Conservation (phyloP, 805 yeast genomes). For the Lipomyces orientalis region DNA sequence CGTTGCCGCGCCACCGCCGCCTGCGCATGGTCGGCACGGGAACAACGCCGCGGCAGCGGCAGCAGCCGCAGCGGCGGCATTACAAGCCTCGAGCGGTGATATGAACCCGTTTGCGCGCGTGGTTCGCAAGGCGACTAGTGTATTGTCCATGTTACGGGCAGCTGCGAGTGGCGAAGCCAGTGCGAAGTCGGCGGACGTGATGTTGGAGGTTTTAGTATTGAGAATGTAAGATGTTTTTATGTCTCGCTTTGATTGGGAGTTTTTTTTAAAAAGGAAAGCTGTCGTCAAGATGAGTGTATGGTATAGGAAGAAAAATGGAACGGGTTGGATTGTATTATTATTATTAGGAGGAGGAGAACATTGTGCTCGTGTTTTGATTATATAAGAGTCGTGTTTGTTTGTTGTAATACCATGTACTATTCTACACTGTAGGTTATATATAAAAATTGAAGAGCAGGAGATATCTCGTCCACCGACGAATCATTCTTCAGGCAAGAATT, state of each 20-base stretch:
- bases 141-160: conserved; percentile 15
- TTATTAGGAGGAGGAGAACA: background rate
- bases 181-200: conserved; percentile 20
- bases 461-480: background rate
- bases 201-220: conserved; percentile 26
- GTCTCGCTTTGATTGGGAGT: background rate
- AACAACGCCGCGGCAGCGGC: conserved; percentile 9
- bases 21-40: conserved; percentile 8
- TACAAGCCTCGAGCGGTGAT: conserved; percentile 2
- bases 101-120: conserved; percentile 32
- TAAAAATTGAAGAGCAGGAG: background rate
- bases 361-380: conserved; percentile 11
- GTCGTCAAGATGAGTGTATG: background rate
- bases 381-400: conserved; percentile 11
- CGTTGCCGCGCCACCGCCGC: conserved; percentile 16
- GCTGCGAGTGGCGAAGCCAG: conserved; percentile 15
- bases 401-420: background rate
- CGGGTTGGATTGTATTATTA: conserved; percentile 5
- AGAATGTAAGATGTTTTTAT: conserved; percentile 16
- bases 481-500: too few species aligned
- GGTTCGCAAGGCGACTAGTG: conserved; percentile 28
- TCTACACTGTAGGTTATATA: conserved; percentile 1
- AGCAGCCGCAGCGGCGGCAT: conserved; percentile 10
- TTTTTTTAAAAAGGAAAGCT: background rate
- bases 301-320: background rate